Percentiles rank a stretch among this genome's conserved stretches.
Conservation (phyloP, 2,329 filamentous ascomycete species). For the Aspergillus glaucus region DNA sequence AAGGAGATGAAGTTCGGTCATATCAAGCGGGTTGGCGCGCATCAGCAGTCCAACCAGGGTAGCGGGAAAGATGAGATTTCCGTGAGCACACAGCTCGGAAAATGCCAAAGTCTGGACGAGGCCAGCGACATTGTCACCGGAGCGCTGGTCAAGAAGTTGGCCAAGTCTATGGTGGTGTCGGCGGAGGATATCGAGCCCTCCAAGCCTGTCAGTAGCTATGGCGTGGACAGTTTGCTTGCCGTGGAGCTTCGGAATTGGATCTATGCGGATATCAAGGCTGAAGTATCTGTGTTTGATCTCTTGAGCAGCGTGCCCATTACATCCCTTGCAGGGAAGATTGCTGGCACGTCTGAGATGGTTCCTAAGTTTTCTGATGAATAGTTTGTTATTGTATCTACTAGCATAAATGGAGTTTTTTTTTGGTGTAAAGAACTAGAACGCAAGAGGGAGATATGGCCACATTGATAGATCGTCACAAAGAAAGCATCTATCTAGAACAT, state of each 20-base stretch:
- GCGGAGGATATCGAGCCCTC: not conserved
- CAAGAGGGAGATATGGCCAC: too few relatives aligned
- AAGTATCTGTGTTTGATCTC: slow-evolving; percentile 21
- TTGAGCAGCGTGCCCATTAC: slow-evolving; percentile 13
- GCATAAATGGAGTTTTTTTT: too few relatives aligned
- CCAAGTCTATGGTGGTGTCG: not conserved
- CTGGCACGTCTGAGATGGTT: too few relatives aligned
- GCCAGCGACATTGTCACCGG: not conserved
- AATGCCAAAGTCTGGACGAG: slow-evolving; percentile 6
- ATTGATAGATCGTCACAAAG: too few relatives aligned
- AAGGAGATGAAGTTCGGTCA: not conserved
- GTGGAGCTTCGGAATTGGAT: slow-evolving; percentile 23
- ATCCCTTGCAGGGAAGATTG: not conserved
- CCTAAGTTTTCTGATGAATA: too few relatives aligned
- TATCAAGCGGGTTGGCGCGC: not conserved
- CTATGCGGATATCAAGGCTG: slow-evolving; percentile 14
- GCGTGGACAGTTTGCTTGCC: slow-evolving; percentile 20
- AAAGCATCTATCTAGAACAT: too few relatives aligned
- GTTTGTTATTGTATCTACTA: too few relatives aligned
- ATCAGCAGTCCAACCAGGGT: not conserved
- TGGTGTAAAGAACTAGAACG: too few relatives aligned
- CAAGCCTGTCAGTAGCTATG: slow-evolving; percentile 14
- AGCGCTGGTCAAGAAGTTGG: not conserved
- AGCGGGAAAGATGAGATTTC: not conserved
- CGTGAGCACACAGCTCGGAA: not conserved